Percentiles rank a stretch among this genome's conserved stretches.
Conservation (phyloP, 1,284 basidiomycete species). For the Naganishia sp. region DNA sequence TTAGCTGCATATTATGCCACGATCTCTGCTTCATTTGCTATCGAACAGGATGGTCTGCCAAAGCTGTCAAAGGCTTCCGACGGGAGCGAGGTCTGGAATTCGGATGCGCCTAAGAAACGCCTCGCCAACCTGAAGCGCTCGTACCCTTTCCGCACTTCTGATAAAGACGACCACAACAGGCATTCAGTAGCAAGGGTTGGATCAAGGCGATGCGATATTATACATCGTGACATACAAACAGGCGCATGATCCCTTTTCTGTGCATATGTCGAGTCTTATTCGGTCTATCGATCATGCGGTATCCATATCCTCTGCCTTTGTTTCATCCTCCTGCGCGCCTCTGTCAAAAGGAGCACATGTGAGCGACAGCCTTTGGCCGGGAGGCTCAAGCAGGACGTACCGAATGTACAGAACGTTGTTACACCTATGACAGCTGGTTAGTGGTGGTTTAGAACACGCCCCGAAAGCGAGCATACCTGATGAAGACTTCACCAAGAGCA, state of each 20-base stretch:
- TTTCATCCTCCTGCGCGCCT: constrained; percentile 16
- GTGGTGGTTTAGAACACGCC: constrained; percentile 9
- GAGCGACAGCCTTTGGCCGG: not conserved
- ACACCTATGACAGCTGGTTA: constrained; percentile 57
- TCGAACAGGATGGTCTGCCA: constrained; percentile 50
- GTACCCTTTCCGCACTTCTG: too few relatives aligned
- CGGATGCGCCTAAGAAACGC: constrained; percentile 37
- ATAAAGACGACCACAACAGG: too few relatives aligned
- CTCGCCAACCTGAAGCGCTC: constrained; percentile 22
- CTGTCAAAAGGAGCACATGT: not conserved
- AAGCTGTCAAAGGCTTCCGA: constrained; percentile 21
- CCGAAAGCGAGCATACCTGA: constrained; percentile 64
- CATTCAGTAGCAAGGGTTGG: not conserved
- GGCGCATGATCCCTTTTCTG: constrained; percentile 3
- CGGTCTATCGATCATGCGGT: constrained; percentile 11
- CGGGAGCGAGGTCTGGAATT: constrained; percentile 44
- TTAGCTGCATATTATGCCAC: constrained; percentile 47
- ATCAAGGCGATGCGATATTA: constrained; percentile 22
- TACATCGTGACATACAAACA: constrained; percentile 26
- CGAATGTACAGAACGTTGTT: constrained; percentile 89
- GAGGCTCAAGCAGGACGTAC: not conserved
- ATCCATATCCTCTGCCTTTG: constrained; percentile 27
- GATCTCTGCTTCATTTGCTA: constrained; percentile 48
- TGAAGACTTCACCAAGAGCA: constrained; percentile 96
- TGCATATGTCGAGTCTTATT: not conserved